Percentiles rank a stretch among this genome's conserved stretches.
Conservation (phyloP, 148 eudicot species). For the Rhododendron vialii region DNA sequence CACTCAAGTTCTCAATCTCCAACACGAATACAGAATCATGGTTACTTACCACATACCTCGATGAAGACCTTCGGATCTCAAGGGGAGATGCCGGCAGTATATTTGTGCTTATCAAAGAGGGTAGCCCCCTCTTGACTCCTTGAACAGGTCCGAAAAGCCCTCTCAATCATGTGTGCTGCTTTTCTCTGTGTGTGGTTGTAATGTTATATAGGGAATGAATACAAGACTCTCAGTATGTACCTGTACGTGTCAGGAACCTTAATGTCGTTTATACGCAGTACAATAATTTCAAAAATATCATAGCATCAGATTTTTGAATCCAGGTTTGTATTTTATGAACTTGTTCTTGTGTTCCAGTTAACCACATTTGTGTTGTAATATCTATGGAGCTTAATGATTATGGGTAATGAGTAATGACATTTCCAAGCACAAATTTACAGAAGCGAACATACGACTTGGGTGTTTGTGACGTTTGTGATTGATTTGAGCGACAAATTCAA, state of each 20-base stretch:
- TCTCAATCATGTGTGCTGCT: neutral
- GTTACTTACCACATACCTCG: constrained; percentile 86
- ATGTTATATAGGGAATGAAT: neutral
- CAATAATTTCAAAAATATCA: neutral
- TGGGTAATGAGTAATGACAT: too few relatives aligned
- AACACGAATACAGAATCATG: constrained; percentile 58
- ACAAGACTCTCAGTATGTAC: neutral
- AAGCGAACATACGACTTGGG: neutral
- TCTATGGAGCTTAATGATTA: neutral
- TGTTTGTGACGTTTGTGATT: neutral
- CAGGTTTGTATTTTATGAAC: neutral
- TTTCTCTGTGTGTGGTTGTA: neutral
- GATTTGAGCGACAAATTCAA: neutral
- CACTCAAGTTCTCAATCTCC: constrained; percentile 63
- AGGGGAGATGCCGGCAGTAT: constrained; percentile 69
- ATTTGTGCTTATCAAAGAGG: constrained; percentile 82
- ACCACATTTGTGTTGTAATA: neutral
- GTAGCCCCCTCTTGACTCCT: constrained; percentile 52
- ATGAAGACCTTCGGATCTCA: constrained; percentile 80
- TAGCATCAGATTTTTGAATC: neutral
- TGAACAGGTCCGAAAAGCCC: neutral
- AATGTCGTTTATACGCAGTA: neutral
- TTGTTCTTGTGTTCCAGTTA: neutral
- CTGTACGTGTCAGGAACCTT: neutral
- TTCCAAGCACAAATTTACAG: neutral